Percentiles rank a stretch among this genome's conserved stretches.
Evolutionary conservation across 73 alveolate species (phyloP).

Genomic region (Breviolum minutum): DNA sequence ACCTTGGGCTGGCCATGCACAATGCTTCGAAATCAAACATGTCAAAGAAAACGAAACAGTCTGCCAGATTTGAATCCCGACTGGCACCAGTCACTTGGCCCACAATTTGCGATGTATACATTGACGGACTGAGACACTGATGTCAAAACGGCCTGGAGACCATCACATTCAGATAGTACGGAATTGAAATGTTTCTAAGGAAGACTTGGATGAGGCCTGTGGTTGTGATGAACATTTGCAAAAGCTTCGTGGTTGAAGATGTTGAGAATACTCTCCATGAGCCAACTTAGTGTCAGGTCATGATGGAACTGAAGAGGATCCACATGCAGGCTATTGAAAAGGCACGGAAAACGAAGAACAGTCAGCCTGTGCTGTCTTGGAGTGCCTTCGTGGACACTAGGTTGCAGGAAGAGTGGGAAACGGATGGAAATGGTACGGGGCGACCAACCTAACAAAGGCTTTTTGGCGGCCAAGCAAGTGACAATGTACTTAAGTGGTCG

Average conservation of each 20-base stretch:
- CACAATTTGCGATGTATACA: no score
- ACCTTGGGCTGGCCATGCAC: neutral
- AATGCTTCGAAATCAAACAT: neutral
- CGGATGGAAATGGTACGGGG: no score
- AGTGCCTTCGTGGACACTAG: conserved; percentile 28
- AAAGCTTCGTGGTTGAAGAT: no score
- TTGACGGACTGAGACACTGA: no score
- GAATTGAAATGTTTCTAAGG: neutral
- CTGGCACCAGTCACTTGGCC: neutral
- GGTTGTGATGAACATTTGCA: neutral
- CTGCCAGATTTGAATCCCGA: neutral
- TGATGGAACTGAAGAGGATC: conserved; percentile 67
- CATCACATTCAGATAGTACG: neutral
- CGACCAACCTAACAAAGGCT: no score
- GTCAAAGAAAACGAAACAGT: neutral
- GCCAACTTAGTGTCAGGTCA: neutral
- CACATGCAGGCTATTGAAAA: conserved; percentile 57
- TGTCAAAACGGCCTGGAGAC: neutral
- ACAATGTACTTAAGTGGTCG: no score
- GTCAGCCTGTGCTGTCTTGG: conserved; percentile 78
- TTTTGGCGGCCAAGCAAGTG: no score
- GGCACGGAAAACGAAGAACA: neutral
- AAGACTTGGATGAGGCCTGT: conserved; percentile 1
- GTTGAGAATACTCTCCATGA: no score
- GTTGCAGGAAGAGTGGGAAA: neutral